These are phyloP conservation scores for Pezicula carpinea DNA, from an alignment of 2,329 filamentous ascomycete genomes.

Conservation along the genomic window DNA sequence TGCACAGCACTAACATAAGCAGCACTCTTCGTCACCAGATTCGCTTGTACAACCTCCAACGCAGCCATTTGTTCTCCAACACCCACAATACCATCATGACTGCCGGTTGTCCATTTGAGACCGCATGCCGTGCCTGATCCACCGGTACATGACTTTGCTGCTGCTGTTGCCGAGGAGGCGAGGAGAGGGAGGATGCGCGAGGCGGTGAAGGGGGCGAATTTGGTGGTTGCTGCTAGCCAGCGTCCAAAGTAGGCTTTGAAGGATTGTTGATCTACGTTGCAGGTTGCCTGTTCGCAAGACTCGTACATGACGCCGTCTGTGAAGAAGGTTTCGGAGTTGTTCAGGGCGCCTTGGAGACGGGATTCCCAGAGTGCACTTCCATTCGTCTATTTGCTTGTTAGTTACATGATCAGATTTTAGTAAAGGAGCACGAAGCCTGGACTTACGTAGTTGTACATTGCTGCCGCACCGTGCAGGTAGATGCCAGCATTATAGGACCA, in stretches of 20 bases:
- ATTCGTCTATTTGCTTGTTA: conserved; percentile 19
- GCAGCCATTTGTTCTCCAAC: conserved; percentile 70
- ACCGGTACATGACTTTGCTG: conserved; percentile 52
- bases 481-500: conserved; percentile 69
- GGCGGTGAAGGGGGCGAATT: conserved; percentile 57
- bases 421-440: not conserved
- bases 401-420: conserved; percentile 1
- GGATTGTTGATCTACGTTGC: conserved; percentile 57
- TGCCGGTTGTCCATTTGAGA: conserved; percentile 50
- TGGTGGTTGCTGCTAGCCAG: conserved; percentile 57
- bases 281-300: conserved; percentile 56
- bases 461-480: conserved; percentile 53
- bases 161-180: conserved; percentile 46
- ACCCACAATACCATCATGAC: conserved; percentile 53
- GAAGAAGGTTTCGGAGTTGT: conserved; percentile 51
- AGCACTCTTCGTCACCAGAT: conserved; percentile 30
- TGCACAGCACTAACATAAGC: conserved; percentile 31
- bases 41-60: conserved; percentile 52
- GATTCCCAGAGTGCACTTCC: conserved; percentile 45
- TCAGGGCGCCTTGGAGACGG: conserved; percentile 51
- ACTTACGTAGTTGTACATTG: conserved; percentile 43
- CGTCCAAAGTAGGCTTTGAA: conserved; percentile 60
- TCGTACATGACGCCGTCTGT: conserved; percentile 59
- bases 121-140: conserved; percentile 58
- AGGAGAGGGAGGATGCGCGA: conserved; percentile 48